These are phyloP conservation scores for Solanum paucissectum DNA, from an alignment of 257 asterid species.

Conservation along the genomic window DNA sequence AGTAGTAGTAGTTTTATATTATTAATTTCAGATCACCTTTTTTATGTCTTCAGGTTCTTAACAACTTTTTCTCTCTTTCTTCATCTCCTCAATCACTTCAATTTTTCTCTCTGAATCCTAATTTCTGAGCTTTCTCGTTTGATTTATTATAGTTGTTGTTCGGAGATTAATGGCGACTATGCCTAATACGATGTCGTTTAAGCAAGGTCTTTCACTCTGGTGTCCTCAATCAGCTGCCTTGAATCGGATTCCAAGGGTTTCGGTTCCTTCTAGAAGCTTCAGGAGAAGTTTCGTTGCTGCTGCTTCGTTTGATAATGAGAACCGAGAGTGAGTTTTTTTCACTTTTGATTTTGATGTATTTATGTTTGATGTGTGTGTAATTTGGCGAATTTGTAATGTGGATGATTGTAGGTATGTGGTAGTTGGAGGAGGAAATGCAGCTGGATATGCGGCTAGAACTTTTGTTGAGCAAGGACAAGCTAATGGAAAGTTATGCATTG, in stretches of 20 bases:
- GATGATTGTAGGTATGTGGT: conserved; percentile 52
- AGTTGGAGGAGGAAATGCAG: conserved; percentile 93
- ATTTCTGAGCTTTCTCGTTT: neutral
- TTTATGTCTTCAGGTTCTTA: conserved; percentile 8
- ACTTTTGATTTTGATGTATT: neutral
- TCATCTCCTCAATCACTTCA: neutral
- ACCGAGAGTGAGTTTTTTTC: conserved; percentile 54
- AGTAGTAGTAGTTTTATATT: neutral
- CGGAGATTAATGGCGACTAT: conserved; percentile 36
- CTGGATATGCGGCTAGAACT: conserved; percentile 90
- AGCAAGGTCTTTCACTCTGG: conserved; percentile 57
- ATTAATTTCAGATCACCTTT: neutral
- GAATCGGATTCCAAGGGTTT: conserved; percentile 22
- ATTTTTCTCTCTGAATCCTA: neutral
- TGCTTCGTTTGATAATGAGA: conserved; percentile 67
- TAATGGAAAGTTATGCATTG: conserved; percentile 86
- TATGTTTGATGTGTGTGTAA: neutral
- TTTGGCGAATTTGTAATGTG: neutral
- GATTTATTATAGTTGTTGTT: conserved; percentile 13
- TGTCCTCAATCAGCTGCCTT: conserved; percentile 43
- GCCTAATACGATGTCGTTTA: conserved; percentile 43
- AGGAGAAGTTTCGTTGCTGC: conserved; percentile 54
- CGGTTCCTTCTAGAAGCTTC: conserved; percentile 25
- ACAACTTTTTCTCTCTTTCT: neutral
- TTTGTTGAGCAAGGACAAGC: conserved; percentile 87